These are phyloP conservation scores for Rhizoclosmatium sp. DNA, from an alignment of 192 early-diverging fungal genomes.

Conservation along the genomic window DNA sequence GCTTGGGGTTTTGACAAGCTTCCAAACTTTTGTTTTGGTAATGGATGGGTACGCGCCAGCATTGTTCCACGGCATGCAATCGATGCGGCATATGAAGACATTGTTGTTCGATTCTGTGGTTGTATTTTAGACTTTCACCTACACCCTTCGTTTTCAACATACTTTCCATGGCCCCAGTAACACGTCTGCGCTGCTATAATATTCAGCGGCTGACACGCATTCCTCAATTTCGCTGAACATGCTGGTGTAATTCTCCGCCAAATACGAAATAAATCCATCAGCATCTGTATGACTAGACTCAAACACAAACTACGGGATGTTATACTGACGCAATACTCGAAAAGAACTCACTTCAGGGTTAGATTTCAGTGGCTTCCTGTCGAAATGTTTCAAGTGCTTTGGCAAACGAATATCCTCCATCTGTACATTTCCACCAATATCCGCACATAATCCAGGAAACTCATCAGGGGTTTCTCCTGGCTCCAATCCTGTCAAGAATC, in stretches of 20 bases:
- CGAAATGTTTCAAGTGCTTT: conserved; percentile 13
- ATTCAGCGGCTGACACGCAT: conserved; percentile 35
- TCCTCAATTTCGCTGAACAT: conserved; percentile 50
- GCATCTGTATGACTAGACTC: conserved; percentile 44
- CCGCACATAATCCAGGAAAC: neutral
- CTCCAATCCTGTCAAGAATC: conserved; percentile 22
- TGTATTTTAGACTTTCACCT: neutral
- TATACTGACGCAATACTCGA: conserved; percentile 5
- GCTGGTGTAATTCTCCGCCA: conserved; percentile 49
- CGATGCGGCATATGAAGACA: conserved; percentile 44
- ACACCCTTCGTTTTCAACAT: neutral
- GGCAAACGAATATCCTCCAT: conserved; percentile 32
- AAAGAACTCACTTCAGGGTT: conserved; percentile 47
- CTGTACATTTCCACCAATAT: neutral
- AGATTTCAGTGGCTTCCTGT: conserved; percentile 41
- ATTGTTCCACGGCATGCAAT: conserved; percentile 43
- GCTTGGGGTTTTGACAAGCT: conserved; percentile 34
- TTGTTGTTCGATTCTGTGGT: conserved; percentile 33
- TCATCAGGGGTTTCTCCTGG: conserved; percentile 3
- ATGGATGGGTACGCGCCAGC: conserved; percentile 37
- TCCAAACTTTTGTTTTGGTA: conserved; percentile 39
- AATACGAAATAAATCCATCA: conserved; percentile 41
- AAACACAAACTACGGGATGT: conserved; percentile 36
- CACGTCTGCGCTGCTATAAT: conserved; percentile 41
- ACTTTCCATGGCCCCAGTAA: conserved; percentile 48